These are phyloP conservation scores for Boeremia lycopersici DNA, from an alignment of 2,329 filamentous ascomycete species.

Conservation along the genomic window DNA sequence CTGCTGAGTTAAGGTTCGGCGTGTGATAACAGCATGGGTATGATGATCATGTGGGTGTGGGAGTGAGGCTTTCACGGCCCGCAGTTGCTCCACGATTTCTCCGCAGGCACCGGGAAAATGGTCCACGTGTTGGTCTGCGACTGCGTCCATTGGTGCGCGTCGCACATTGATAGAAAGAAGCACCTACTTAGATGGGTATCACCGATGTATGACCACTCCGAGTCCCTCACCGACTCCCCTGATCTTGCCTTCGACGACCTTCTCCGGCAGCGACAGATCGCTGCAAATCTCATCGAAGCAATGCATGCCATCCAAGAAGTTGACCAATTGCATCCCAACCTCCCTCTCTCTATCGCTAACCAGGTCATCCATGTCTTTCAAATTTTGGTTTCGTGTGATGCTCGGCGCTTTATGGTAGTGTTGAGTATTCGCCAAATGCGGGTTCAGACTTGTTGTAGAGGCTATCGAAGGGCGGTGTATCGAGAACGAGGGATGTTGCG, in stretches of 20 bases:
- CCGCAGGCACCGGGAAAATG: not conserved
- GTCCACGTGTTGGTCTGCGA: not conserved
- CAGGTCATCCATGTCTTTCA: constrained; percentile 20
- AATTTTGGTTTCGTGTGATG: constrained; percentile 13
- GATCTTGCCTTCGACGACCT: constrained; percentile 71
- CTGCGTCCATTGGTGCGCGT: not conserved
- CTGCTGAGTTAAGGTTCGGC: constrained; percentile 1
- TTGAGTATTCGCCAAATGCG: constrained; percentile 6
- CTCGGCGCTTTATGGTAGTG: constrained; percentile 16
- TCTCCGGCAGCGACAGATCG: constrained; percentile 72
- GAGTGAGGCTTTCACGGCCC: constrained; percentile 10
- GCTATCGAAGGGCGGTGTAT: constrained; percentile 28
- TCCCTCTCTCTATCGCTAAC: constrained; percentile 24
- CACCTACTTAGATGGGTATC: not conserved
- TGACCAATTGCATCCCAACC: constrained; percentile 58
- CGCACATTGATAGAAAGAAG: not conserved
- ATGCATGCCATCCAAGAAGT: constrained; percentile 75
- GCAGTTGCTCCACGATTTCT: not conserved
- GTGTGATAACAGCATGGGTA: not conserved
- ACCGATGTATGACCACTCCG: constrained; percentile 37
- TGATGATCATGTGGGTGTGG: constrained; percentile 8
- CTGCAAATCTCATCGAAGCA: constrained; percentile 84
- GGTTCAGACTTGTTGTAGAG: constrained; percentile 17
- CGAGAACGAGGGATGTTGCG: constrained; percentile 25
- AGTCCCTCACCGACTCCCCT: constrained; percentile 51